Evolutionary conservation across 176 grass and related monocot species (phyloP).

Genomic region (Oryza rufipogon): DNA sequence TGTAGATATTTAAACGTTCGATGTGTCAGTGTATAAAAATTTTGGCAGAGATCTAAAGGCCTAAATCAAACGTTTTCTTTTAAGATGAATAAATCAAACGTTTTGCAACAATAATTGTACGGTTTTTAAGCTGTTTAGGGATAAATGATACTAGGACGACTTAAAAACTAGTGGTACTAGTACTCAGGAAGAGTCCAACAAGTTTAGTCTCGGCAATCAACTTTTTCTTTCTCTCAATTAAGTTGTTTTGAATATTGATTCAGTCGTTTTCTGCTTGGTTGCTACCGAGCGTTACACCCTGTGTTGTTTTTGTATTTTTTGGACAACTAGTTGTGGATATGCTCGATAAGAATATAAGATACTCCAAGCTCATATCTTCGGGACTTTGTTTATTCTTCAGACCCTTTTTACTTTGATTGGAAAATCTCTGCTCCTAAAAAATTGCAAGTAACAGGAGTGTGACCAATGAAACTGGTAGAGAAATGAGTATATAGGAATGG

Average conservation of each 20-base stretch:
- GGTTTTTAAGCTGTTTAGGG: neutral
- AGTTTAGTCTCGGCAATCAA: neutral
- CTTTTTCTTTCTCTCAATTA: neutral
- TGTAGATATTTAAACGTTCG: no score
- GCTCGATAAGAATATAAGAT: neutral
- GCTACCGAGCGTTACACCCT: neutral
- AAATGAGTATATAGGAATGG: no score
- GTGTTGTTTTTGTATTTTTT: neutral
- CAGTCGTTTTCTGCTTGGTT: constrained; percentile 40
- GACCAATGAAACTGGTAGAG: neutral
- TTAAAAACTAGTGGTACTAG: neutral
- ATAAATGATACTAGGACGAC: neutral
- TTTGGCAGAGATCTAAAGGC: neutral
- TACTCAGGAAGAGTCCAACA: neutral
- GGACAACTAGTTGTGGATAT: neutral
- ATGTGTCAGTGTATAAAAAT: no score
- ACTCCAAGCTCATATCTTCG: neutral
- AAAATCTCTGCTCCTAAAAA: neutral
- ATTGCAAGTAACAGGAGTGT: neutral
- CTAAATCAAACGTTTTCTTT: no score
- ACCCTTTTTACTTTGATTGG: neutral
- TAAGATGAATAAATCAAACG: neutral
- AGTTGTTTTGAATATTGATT: neutral
- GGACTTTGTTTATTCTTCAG: neutral
- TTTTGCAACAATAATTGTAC: neutral